Conservation (phyloP, 2,329 filamentous ascomycete species). For the Penicillium italicum region DNA sequence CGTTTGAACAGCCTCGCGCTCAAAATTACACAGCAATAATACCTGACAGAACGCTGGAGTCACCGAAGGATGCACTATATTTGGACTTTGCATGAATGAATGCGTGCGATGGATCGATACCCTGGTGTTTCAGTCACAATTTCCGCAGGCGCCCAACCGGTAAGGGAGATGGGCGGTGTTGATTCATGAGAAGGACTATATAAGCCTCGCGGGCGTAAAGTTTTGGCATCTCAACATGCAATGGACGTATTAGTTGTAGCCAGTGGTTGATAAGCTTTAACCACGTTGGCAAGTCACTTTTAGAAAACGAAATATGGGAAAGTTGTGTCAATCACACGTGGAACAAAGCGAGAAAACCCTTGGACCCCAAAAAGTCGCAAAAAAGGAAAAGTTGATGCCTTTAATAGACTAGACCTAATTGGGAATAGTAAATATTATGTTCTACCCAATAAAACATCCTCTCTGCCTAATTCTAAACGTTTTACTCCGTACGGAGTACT, state of each 20-base stretch:
- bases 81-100: background rate
- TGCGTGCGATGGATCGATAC: background rate
- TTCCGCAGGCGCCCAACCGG: background rate
- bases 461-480: no score
- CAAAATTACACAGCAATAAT: background rate
- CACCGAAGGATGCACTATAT: background rate
- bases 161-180: background rate
- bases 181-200: background rate
- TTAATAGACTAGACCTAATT: background rate
- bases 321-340: background rate
- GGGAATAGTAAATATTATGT: background rate
- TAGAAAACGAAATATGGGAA: no score
- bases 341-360: no score
- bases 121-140: background rate
- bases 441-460: background rate
- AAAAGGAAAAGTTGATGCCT: background rate
- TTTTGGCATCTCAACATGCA: background rate
- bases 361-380: background rate
- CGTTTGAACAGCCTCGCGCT: background rate
- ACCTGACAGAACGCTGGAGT: no score
- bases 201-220: background rate
- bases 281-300: no score
- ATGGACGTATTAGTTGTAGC: background rate
- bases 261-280: background rate
- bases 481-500: background rate